phyloP scores from a whole-genome alignment of 768 basidiomycete genomes.

The Steccherinum ochraceum region DNA sequence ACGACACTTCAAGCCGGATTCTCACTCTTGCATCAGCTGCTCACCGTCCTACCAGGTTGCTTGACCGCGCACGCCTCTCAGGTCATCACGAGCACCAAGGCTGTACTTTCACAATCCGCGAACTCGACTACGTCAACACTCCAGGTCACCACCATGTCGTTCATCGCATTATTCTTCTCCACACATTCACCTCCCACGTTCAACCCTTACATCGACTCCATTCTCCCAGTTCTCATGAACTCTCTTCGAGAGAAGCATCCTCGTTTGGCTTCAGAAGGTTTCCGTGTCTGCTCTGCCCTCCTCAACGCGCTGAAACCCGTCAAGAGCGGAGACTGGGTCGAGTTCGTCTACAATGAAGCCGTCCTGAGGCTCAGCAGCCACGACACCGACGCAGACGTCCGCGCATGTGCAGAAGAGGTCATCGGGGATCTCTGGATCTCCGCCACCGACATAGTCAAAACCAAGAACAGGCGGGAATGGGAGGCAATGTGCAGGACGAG shows the following conservation, averaged over 20 bases:
- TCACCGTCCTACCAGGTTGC: slow-evolving; percentile 79
- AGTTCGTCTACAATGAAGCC: slow-evolving; percentile 70
- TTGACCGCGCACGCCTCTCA: slow-evolving; percentile 61
- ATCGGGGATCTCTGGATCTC: slow-evolving; percentile 86
- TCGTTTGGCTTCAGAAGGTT: slow-evolving; percentile 81
- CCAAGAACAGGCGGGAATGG: slow-evolving; percentile 72
- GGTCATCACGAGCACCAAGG: slow-evolving; percentile 59
- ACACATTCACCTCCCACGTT: slow-evolving; percentile 61
- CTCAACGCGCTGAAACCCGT: slow-evolving; percentile 71
- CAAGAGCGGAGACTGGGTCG: slow-evolving; percentile 58
- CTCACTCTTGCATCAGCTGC: slow-evolving; percentile 64
- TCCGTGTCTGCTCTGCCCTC: slow-evolving; percentile 81
- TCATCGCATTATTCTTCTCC: slow-evolving; percentile 80
- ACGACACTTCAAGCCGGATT: slow-evolving; percentile 84
- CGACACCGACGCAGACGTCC: slow-evolving; percentile 90
- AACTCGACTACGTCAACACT: slow-evolving; percentile 76
- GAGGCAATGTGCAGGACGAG: slow-evolving; percentile 66
- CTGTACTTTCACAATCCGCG: slow-evolving; percentile 58
- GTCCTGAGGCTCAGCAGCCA: slow-evolving; percentile 62
- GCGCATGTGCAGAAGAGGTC: slow-evolving; percentile 73
- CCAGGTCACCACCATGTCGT: slow-evolving; percentile 78
- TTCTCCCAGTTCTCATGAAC: slow-evolving; percentile 72
- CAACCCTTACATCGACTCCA: slow-evolving; percentile 47
- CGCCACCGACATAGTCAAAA: slow-evolving; percentile 64
- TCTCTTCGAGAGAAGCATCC: slow-evolving; percentile 81